These are phyloP conservation scores for Penicillium sp. DNA, from an alignment of 2,329 filamentous ascomycete species.

Conservation along the genomic window DNA sequence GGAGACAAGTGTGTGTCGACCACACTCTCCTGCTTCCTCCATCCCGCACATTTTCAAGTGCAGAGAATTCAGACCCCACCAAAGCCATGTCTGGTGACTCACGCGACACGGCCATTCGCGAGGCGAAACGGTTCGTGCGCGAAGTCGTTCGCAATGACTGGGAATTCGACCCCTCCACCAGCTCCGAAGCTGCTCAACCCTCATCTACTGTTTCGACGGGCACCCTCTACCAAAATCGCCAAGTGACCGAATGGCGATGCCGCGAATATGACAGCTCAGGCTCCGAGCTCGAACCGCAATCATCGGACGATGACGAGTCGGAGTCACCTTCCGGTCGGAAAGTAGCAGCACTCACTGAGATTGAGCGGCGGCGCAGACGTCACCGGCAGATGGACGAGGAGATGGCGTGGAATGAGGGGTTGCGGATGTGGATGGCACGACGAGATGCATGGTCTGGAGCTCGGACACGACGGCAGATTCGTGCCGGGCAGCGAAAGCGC, in stretches of 20 bases:
- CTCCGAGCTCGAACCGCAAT: conserved; percentile 35
- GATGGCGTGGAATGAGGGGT: conserved; percentile 72
- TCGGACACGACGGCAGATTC: conserved; percentile 27
- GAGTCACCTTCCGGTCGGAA: conserved; percentile 18
- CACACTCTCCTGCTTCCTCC: neutral
- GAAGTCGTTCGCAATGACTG: conserved; percentile 43
- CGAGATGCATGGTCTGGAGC: conserved; percentile 85
- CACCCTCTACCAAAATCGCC: conserved; percentile 22
- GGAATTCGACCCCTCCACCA: conserved; percentile 31
- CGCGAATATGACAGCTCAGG: conserved; percentile 37
- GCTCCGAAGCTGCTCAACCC: conserved; percentile 16
- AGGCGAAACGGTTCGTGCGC: conserved; percentile 40
- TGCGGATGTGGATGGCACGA: conserved; percentile 72
- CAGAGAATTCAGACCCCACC: conserved; percentile 12
- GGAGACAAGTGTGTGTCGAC: neutral
- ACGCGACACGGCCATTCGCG: conserved; percentile 39
- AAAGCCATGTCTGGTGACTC: conserved; percentile 25
- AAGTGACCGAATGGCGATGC: conserved; percentile 34
- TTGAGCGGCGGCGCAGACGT: conserved; percentile 53
- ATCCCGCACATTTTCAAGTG: neutral
- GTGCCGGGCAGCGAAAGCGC: conserved; percentile 17
- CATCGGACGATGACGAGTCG: conserved; percentile 15
- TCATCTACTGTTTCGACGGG: conserved; percentile 13
- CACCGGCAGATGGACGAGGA: conserved; percentile 59
- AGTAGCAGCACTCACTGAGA: conserved; percentile 41